Base-by-base conservation (phyloP, 2,329 filamentous ascomycete species). In the Cladophialophora yegresii region DNA sequence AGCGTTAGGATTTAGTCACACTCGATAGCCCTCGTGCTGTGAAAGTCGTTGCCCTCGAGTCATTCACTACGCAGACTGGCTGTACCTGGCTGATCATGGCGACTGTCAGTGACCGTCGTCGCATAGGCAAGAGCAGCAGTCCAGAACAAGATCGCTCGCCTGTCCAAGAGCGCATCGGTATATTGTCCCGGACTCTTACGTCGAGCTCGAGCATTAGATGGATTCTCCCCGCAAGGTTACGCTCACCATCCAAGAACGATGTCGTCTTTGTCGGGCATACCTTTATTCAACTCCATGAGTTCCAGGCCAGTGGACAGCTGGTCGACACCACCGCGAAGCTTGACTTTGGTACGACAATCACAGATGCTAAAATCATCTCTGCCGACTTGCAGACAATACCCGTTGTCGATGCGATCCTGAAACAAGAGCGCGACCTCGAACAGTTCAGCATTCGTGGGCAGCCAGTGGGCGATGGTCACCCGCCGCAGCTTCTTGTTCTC, bases 211-310 rank as follows among this genome's bases (percentile, higher is more conserved):
- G 89, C 40, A 84, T 89, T 62, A 88, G 89, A 73, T 89, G 85
- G 80, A 89, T 97, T 50, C 79, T 96, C 13, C 90, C 92, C 12
- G 91, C 88, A n/a, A 86, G 88, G 65, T 81, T 98, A 64, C 85
- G 93, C 63, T 87, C 87, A 61, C 81, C 82, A 58, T 77, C 82
- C 50, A 82, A 87, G 65, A 92, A 95, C 70, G 93, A 98, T 78
- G 86, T 97, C 68, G 88, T 93, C 43, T 92, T 96, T 71, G 84
- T 99, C 63, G 91, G 92, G 60, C 89, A 96, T 69, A 85, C 89
- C 67, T 91, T 87, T 71, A 84, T 99, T 51, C 89, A 93, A 70
- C 86, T 98, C 68, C 89, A 88, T 71, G 89, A 96, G 74, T 84
- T 95, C 23, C 71, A 77, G 2, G 81, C 82, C 4, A 81, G 81